Evolutionary conservation across 1,284 basidiomycete species (phyloP).

Genomic region (Heterobasidion annosum): DNA sequence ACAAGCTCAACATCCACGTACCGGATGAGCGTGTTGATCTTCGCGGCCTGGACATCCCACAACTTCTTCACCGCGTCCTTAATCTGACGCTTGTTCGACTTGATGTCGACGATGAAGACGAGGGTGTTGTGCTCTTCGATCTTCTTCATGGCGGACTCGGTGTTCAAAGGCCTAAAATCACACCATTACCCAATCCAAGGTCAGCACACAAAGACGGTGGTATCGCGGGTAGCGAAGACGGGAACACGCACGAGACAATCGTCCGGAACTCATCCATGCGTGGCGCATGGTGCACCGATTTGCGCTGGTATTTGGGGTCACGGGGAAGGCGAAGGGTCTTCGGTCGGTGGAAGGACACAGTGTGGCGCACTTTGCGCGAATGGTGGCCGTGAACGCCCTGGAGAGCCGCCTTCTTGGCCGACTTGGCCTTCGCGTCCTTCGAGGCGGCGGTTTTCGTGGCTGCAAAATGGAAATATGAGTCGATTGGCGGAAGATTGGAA

Average conservation of each 20-base stretch:
- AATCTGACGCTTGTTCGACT: slow-evolving; percentile 97
- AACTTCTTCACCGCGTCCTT: slow-evolving; percentile 99
- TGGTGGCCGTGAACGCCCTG: slow-evolving; percentile 77
- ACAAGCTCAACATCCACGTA: slow-evolving; percentile 27
- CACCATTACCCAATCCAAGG: background rate
- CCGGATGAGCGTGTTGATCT: slow-evolving; percentile 98
- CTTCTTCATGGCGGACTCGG: slow-evolving; percentile 92
- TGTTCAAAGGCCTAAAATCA: slow-evolving; percentile 58
- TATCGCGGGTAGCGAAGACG: slow-evolving; percentile 7
- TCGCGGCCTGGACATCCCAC: slow-evolving; percentile 93
- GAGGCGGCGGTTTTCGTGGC: slow-evolving; percentile 15
- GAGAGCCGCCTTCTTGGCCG: slow-evolving; percentile 94
- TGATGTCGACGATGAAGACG: slow-evolving; percentile 95
- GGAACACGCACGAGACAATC: slow-evolving; percentile 65
- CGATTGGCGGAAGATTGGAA: background rate
- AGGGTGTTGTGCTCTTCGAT: slow-evolving; percentile 99
- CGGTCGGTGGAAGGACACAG: slow-evolving; percentile 93
- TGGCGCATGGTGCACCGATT: slow-evolving; percentile 89
- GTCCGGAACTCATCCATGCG: slow-evolving; percentile 97
- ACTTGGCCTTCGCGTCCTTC: slow-evolving; percentile 78
- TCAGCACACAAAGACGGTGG: too few relatives aligned
- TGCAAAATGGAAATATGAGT: background rate
- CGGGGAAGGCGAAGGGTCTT: slow-evolving; percentile 88
- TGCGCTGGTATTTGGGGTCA: slow-evolving; percentile 89
- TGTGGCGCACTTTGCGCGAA: slow-evolving; percentile 78